phyloP scores from a whole-genome alignment of 495 filamentous ascomycete genomes.

The Penicillium flavigenum region DNA sequence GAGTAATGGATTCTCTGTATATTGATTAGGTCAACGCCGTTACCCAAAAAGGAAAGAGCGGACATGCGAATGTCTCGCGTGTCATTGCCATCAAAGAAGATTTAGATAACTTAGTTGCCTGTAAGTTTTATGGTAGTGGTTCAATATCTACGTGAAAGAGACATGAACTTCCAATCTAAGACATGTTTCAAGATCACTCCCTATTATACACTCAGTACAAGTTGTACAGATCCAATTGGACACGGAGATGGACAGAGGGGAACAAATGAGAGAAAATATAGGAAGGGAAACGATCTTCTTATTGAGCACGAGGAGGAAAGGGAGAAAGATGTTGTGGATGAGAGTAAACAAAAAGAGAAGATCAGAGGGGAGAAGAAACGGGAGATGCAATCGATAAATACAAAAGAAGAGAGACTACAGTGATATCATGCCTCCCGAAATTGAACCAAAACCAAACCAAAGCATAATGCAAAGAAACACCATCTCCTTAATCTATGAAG shows the following conservation, averaged over 20 bases:
- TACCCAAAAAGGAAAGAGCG: too few species aligned
- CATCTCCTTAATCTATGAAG: constrained; percentile 33
- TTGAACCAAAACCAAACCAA: constrained; percentile 25
- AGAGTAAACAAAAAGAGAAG: constrained; percentile 24
- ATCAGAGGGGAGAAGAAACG: constrained; percentile 28
- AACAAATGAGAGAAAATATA: constrained; percentile 8
- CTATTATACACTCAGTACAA: constrained; percentile 19
- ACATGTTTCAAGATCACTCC: constrained; percentile 11
- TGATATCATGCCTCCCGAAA: constrained; percentile 30
- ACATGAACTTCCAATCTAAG: background rate
- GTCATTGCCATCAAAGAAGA: background rate
- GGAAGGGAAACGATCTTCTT: constrained; percentile 11
- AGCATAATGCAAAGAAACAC: constrained; percentile 13
- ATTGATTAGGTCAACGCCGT: too few species aligned
- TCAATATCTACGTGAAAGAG: constrained; percentile 7
- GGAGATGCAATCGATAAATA: constrained; percentile 40
- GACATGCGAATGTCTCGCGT: background rate
- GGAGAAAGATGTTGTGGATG: constrained; percentile 18
- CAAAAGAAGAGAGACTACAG: constrained; percentile 36
- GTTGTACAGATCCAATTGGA: constrained; percentile 3
- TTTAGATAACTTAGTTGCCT: background rate
- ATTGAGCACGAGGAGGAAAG: constrained; percentile 17
- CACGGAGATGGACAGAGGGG: constrained; percentile 5
- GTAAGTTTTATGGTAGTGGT: background rate
- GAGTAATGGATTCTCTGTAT: too few species aligned